These are phyloP conservation scores for Trichophyton equinum DNA, from an alignment of 2,329 filamentous ascomycete genomes.

Conservation along the genomic window DNA sequence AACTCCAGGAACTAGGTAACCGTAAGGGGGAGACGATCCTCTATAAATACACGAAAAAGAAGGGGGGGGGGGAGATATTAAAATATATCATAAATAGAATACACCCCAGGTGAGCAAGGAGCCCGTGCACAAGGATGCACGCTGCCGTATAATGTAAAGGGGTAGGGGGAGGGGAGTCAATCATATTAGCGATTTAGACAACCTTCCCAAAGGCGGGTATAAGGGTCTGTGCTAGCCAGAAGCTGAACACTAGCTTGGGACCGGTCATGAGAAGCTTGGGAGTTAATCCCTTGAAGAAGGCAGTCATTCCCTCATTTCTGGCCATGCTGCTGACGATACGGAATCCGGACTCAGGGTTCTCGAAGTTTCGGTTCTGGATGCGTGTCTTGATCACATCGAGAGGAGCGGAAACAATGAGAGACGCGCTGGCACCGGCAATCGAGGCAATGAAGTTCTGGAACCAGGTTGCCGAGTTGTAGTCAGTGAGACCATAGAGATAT, in stretches of 20 bases:
- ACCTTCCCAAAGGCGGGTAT: slow-evolving; percentile 80
- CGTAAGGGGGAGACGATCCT: neutral
- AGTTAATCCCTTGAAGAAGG: slow-evolving; percentile 95
- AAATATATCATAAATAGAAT: slow-evolving; percentile 1
- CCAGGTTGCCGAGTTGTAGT: slow-evolving; percentile 95
- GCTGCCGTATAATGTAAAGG: neutral
- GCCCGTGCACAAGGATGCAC: neutral
- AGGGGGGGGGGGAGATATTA: neutral
- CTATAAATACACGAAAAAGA: slow-evolving; percentile 2
- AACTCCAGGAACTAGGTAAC: neutral
- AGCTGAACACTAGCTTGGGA: slow-evolving; percentile 96
- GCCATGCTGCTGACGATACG: slow-evolving; percentile 87
- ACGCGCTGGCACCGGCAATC: slow-evolving; percentile 85
- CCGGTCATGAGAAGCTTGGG: slow-evolving; percentile 99
- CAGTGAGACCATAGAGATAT: slow-evolving; percentile 74
- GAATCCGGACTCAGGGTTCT: slow-evolving; percentile 91
- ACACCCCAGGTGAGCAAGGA: neutral
- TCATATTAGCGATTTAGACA: slow-evolving; percentile 32
- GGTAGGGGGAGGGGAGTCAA: neutral
- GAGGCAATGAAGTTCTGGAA: slow-evolving; percentile 95
- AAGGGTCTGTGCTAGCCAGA: slow-evolving; percentile 97
- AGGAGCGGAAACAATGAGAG: slow-evolving; percentile 89
- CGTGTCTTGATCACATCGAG: slow-evolving; percentile 97
- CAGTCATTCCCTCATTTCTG: slow-evolving; percentile 68
- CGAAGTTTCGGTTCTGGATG: slow-evolving; percentile 97